A percentile compares a stretch with the other conserved stretches of the same genome.
These are phyloP conservation scores for Boletus reticulatus DNA, from an alignment of 768 basidiomycete genomes.

Conservation along the genomic window DNA sequence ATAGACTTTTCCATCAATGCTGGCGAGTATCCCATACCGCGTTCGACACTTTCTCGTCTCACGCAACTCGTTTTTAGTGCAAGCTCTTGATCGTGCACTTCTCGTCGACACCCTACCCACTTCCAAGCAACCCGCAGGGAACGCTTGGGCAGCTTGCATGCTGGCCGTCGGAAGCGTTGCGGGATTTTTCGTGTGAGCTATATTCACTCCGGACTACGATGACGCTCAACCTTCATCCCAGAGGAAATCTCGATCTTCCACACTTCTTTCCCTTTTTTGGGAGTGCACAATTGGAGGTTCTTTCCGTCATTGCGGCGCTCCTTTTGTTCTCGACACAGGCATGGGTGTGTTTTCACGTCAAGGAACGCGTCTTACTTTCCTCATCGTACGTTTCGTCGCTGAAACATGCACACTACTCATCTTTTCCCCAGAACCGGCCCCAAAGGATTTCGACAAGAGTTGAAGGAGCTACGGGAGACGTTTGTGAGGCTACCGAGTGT, in stretches of 20 bases:
- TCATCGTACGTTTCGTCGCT: slow-evolving; percentile 22
- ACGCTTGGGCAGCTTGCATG: slow-evolving; percentile 97
- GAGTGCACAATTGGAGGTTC: slow-evolving; percentile 73
- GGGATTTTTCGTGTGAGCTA: slow-evolving; percentile 81
- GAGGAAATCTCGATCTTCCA: slow-evolving; percentile 80
- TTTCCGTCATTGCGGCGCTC: slow-evolving; percentile 71
- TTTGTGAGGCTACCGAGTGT: slow-evolving; percentile 64
- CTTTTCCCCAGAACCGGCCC: slow-evolving; percentile 8
- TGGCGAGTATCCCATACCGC: slow-evolving; percentile 29
- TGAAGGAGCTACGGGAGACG: slow-evolving; percentile 71
- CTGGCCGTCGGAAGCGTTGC: slow-evolving; percentile 79
- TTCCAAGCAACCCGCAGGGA: slow-evolving; percentile 74
- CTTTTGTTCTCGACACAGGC: slow-evolving; percentile 66
- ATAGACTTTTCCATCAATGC: slow-evolving; percentile 68
- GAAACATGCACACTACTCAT: slow-evolving; percentile 1
- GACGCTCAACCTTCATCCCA: slow-evolving; percentile 24
- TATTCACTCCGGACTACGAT: background rate
- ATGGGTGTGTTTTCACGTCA: slow-evolving; percentile 57
- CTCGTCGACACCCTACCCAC: slow-evolving; percentile 83
- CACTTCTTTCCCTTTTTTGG: slow-evolving; percentile 71
- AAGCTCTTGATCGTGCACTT: slow-evolving; percentile 87
- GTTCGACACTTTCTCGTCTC: background rate
- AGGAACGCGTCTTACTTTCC: slow-evolving; percentile 70
- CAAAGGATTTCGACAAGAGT: slow-evolving; percentile 39
- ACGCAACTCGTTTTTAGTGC: slow-evolving; percentile 45